A percentile compares a stretch with the other conserved stretches of the same genome.
phyloP scores from a whole-genome alignment of 2,329 filamentous ascomycete species.

The Pezicula rhizophila region DNA sequence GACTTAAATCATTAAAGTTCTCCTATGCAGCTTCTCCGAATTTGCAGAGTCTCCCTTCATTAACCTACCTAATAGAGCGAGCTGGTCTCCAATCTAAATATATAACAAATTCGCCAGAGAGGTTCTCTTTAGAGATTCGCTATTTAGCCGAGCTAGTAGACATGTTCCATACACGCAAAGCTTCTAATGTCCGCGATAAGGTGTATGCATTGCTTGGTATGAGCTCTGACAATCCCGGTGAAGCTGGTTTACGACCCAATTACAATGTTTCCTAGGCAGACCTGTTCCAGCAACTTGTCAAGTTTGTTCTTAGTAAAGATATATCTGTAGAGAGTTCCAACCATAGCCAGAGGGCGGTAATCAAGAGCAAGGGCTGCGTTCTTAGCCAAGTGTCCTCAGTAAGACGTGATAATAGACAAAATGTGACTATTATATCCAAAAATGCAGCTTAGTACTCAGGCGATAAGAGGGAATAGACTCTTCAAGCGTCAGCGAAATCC shows the following conservation, averaged over 20 bases:
- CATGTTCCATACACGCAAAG: constrained; percentile 10
- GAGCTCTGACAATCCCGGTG: constrained; percentile 9
- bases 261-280: constrained; percentile 8
- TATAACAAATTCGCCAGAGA: neutral
- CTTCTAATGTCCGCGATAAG: constrained; percentile 7
- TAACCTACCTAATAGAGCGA: constrained; percentile 2
- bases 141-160: constrained; percentile 9
- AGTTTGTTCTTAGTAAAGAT: constrained; percentile 6
- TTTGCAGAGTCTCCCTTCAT: constrained; percentile 4
- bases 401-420: constrained; percentile 5
- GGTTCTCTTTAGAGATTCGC: neutral
- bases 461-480: too few relatives aligned
- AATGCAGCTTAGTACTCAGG: constrained; percentile 4
- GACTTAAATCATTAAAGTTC: neutral
- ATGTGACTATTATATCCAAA: constrained; percentile 4
- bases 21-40: neutral
- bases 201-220: constrained; percentile 6
- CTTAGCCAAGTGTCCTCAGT: constrained; percentile 4
- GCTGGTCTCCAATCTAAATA: constrained; percentile 5
- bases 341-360: constrained; percentile 2
- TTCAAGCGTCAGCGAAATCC: constrained; percentile 6
- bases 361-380: constrained; percentile 7
- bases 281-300: constrained; percentile 8
- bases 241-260: constrained; percentile 6
- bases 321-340: constrained; percentile 5